phyloP scores from a whole-genome alignment of 345 rosid genomes.

The Clarkia xantiana region DNA sequence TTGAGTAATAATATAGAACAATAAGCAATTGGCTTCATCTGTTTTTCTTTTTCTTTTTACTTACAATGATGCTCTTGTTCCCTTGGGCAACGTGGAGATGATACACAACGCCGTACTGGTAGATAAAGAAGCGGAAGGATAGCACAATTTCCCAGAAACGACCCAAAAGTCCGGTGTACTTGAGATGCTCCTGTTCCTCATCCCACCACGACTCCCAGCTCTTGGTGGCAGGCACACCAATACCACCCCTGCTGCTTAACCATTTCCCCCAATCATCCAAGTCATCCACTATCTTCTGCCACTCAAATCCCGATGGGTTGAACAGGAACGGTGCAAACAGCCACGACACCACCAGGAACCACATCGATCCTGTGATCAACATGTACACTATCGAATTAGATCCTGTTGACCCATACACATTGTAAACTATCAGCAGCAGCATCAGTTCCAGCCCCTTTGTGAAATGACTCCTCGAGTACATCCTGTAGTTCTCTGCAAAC shows the following conservation, averaged over 20 bases:
- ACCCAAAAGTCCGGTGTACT: conserved; percentile 55
- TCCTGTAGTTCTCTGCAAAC: conserved; percentile 90
- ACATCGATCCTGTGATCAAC: conserved; percentile 59
- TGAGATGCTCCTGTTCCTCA: conserved; percentile 88
- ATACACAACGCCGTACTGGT: conserved; percentile 86
- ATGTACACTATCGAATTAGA: conserved; percentile 16
- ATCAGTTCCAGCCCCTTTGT: conserved; percentile 76
- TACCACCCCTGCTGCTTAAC: conserved; percentile 85
- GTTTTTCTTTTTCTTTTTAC: conserved; percentile 9
- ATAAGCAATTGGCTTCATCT: background rate
- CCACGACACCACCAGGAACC: conserved; percentile 85
- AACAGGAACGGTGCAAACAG: conserved; percentile 81
- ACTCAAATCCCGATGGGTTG: conserved; percentile 91
- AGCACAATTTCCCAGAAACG: conserved; percentile 66
- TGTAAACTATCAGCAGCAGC: conserved; percentile 58
- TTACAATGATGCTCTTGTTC: conserved; percentile 52
- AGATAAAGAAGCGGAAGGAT: conserved; percentile 57
- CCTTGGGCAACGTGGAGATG: conserved; percentile 48
- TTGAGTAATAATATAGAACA: too few relatives aligned
- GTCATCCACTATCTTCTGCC: conserved; percentile 97
- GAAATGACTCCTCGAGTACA: conserved; percentile 97
- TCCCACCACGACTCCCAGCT: conserved; percentile 99
- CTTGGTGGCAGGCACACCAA: conserved; percentile 82
- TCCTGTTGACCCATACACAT: conserved; percentile 46
- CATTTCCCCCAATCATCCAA: conserved; percentile 97